Percentiles rank a stretch among this genome's conserved stretches.
These are phyloP conservation scores for Bipolaris zeicola DNA, from an alignment of 2,329 filamentous ascomycete genomes.

Conservation along the genomic window DNA sequence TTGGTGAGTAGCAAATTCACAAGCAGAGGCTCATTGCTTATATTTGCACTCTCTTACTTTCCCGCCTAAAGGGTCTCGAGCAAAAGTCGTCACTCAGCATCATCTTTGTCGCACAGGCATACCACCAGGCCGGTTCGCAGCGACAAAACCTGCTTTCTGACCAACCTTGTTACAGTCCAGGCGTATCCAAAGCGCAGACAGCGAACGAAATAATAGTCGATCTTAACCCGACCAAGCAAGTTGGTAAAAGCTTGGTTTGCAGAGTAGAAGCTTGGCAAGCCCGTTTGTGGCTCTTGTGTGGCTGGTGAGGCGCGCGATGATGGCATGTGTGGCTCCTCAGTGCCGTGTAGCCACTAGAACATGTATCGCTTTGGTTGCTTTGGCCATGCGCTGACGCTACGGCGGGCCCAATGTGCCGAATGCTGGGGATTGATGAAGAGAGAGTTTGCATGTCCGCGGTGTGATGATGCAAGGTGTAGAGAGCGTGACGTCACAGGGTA, in stretches of 20 bases:
- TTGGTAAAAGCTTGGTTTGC: conserved; percentile 32
- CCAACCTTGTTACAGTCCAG: neutral
- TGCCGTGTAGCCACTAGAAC: conserved; percentile 3
- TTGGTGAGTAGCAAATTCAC: neutral
- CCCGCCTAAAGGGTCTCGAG: neutral
- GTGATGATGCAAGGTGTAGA: too few relatives aligned
- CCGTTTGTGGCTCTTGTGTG: conserved; percentile 26
- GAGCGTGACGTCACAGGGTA: too few relatives aligned
- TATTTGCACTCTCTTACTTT: neutral
- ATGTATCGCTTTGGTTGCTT: neutral
- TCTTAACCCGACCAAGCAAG: conserved; percentile 18
- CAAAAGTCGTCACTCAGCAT: neutral
- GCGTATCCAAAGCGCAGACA: neutral
- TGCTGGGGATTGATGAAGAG: too few relatives aligned
- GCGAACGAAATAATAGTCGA: conserved; percentile 4
- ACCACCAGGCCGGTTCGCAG: neutral
- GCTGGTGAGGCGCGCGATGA: conserved; percentile 11
- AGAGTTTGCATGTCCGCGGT: too few relatives aligned
- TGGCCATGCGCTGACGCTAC: too few relatives aligned
- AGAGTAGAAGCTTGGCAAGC: conserved; percentile 22
- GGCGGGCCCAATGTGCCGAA: too few relatives aligned
- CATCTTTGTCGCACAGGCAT: neutral
- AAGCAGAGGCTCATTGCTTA: neutral
- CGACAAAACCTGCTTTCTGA: neutral
- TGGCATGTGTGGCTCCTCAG: conserved; percentile 18